Conservation (phyloP, 2,329 filamentous ascomycete species). For the Alternaria postmessia region DNA sequence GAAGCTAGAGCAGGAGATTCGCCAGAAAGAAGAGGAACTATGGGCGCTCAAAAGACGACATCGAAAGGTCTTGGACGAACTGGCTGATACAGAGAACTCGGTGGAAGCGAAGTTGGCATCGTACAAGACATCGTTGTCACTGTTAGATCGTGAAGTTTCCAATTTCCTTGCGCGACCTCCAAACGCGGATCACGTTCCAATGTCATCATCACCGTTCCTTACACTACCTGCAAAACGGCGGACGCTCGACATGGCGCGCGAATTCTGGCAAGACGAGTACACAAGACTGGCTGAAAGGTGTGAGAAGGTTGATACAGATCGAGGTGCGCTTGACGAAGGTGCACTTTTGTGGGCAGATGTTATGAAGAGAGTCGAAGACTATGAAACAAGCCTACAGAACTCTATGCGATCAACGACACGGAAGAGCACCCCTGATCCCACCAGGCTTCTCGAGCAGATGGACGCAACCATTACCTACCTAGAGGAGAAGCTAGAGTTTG, state of each 20-base stretch:
- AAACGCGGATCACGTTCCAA: conserved; percentile 37
- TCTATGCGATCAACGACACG: conserved; percentile 56
- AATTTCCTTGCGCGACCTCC: conserved; percentile 67
- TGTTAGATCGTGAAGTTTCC: conserved; percentile 70
- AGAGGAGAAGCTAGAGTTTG: conserved; percentile 61
- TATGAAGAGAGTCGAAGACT: conserved; percentile 66
- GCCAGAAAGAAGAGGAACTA: conserved; percentile 70
- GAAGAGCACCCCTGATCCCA: conserved; percentile 24
- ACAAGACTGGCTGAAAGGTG: conserved; percentile 64
- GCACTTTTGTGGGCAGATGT: conserved; percentile 71
- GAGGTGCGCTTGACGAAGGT: conserved; percentile 72
- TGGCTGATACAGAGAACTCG: conserved; percentile 69
- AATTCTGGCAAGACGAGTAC: conserved; percentile 74
- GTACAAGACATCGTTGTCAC: conserved; percentile 71
- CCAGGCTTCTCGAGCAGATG: conserved; percentile 58
- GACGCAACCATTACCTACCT: conserved; percentile 64
- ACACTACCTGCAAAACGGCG: conserved; percentile 69
- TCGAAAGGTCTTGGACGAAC: conserved; percentile 65
- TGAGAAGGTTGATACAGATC: conserved; percentile 67
- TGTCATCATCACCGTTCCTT: conserved; percentile 60
- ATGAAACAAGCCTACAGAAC: conserved; percentile 69
- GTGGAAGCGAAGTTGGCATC: conserved; percentile 76
- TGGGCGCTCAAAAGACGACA: conserved; percentile 67
- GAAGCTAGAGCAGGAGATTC: conserved; percentile 69
- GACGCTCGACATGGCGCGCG: conserved; percentile 73